Base-by-base conservation (phyloP, 2,329 filamentous ascomycete species). In the Leptographium lundbergii region DNA sequence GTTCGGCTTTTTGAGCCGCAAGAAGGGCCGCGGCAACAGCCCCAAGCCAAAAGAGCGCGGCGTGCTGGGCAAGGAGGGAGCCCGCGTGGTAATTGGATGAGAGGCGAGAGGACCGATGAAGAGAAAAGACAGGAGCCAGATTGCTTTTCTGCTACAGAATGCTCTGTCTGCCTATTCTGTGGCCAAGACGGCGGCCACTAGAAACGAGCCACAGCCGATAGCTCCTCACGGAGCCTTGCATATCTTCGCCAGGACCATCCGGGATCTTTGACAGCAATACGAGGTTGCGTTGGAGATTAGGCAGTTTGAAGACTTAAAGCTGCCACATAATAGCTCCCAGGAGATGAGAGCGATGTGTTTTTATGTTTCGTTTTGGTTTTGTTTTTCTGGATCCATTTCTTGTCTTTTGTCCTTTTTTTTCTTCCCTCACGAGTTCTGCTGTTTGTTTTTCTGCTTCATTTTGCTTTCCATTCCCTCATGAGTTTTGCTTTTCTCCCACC, bases 11-110 rank as follows among this genome's bases (percentile, higher is more conserved):
- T 77, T 97, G 61, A 89, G 82, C 64, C 81, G 91, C 67, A 96
- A 95, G 75, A 96, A 89, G 75, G 90, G 91, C 32, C 80, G 91
- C 63, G 90, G 91, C 59, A 85, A 91, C 71, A 96, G 91, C 69
- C 94, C 94, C 1, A 96, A 96, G 74, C 91, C 91, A 29, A 92
- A 90, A 71, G 91, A 97, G 74, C 82, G 90, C 59, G 94, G 94
- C 60, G 91, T 99, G 9, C 70, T 99, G 60, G 94, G 94, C 60
- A 97, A 97, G 69, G 91, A 97, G 70, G 94, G 94, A 19, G 91
- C 94, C 13, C 81, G 94, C 69, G 86, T 90, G 63, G 81, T 92
- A 59, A 87, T 92, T 68, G 85, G 82, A 66, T 88, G 76, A 29
- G 48, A n/a, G 42, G 42, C 9, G 19, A n/a, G 42, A n/a, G 2